These are phyloP conservation scores for Pezicula carpinea DNA, from an alignment of 2,329 filamentous ascomycete species.

Conservation along the genomic window DNA sequence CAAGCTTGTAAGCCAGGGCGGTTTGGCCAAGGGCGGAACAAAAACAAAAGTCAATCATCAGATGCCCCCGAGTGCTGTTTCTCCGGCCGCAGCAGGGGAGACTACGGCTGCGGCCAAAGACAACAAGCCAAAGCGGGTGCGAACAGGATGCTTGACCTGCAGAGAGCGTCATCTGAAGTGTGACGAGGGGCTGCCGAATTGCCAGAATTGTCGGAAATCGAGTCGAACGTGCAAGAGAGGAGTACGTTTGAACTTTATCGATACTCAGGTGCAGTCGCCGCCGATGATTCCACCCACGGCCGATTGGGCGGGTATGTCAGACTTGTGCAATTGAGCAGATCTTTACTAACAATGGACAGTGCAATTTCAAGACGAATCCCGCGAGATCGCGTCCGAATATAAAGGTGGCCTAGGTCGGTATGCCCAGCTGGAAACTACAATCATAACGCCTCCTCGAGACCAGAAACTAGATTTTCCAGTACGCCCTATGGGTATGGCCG, in stretches of 20 bases:
- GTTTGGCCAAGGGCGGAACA: constrained; percentile 9
- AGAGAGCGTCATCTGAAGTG: constrained; percentile 87
- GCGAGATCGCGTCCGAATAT: constrained; percentile 87
- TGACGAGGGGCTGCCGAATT: constrained; percentile 54
- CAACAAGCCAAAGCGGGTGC: constrained; percentile 73
- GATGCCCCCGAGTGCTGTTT: constrained; percentile 23
- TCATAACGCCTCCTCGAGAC: constrained; percentile 25
- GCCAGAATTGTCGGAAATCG: constrained; percentile 83
- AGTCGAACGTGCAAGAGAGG: constrained; percentile 82
- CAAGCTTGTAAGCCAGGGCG: constrained; percentile 12
- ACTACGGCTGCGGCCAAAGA: constrained; percentile 11
- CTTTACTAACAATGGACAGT: constrained; percentile 40
- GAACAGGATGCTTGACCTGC: constrained; percentile 88
- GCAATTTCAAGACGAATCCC: constrained; percentile 82
- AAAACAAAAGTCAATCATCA: constrained; percentile 12
- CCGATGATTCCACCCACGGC: constrained; percentile 56
- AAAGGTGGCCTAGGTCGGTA: constrained; percentile 73
- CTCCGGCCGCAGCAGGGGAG: constrained; percentile 12
- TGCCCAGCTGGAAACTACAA: constrained; percentile 43
- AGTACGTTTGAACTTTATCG: constrained; percentile 85
- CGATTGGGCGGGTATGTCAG: constrained; percentile 56
- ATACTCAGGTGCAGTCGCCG: constrained; percentile 67
- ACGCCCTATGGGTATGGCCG: constrained; percentile 11
- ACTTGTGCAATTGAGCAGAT: neutral
- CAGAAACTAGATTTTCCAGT: constrained; percentile 19